Conservation (phyloP, 192 early-diverging fungal genomes). For the Coemansia sp. region DNA sequence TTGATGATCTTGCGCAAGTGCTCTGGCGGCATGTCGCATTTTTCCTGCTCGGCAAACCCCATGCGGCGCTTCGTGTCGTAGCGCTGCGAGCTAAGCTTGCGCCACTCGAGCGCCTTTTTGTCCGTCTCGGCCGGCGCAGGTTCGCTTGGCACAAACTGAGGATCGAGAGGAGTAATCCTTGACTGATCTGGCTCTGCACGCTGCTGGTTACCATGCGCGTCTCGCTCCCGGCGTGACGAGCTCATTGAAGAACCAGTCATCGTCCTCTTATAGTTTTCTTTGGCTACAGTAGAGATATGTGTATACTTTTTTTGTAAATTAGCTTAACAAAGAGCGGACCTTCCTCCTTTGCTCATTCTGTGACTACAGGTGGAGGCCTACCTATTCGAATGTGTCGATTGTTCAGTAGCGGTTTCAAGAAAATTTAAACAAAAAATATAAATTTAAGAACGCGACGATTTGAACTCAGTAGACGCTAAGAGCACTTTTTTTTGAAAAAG, state of each 20-base stretch:
- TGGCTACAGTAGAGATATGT: neutral
- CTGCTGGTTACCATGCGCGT: neutral
- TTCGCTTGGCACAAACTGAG: constrained; percentile 37
- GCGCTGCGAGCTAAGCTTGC: constrained; percentile 84
- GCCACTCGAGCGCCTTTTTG: constrained; percentile 88
- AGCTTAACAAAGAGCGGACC: neutral
- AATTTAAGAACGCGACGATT: neutral
- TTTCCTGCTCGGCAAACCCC: constrained; percentile 93
- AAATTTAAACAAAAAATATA: neutral
- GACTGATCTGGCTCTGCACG: neutral
- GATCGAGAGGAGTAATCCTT: constrained; percentile 26
- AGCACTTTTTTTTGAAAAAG: neutral
- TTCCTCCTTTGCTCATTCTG: neutral
- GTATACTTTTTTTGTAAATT: neutral
- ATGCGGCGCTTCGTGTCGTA: constrained; percentile 95
- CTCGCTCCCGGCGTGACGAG: constrained; percentile 3
- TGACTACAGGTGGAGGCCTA: neutral
- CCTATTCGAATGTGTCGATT: neutral
- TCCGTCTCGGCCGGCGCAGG: constrained; percentile 28
- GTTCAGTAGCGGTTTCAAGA: neutral
- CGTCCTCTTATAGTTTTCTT: neutral
- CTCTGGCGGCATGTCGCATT: constrained; percentile 97
- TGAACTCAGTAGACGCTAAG: neutral
- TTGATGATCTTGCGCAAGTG: constrained; percentile 98
- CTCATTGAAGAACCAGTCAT: constrained; percentile 4